These are phyloP conservation scores for Insectozyma bohioensis DNA, from an alignment of 1,139 yeast species.

Conservation along the genomic window DNA sequence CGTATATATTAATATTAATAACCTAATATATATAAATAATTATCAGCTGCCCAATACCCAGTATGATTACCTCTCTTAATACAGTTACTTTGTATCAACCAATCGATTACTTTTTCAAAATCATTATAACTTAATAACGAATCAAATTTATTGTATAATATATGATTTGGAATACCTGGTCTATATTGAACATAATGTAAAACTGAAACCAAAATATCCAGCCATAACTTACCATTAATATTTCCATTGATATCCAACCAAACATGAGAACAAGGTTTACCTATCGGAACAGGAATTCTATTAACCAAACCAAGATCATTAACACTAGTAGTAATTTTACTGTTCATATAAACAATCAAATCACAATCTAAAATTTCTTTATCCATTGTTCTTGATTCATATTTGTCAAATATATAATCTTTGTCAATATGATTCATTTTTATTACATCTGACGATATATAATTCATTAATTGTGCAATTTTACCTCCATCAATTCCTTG, in stretches of 20 bases:
- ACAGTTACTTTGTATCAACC: slow-evolving; percentile 53
- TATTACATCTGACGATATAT: slow-evolving; percentile 36
- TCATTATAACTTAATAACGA: slow-evolving; percentile 51
- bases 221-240: slow-evolving; percentile 62
- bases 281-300: slow-evolving; percentile 49
- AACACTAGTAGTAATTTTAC: slow-evolving; percentile 1
- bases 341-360: slow-evolving; percentile 32
- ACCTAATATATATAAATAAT: slow-evolving; percentile 54
- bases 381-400: slow-evolving; percentile 63
- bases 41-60: slow-evolving; percentile 50
- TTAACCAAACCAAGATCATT: slow-evolving; percentile 2
- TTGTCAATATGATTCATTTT: slow-evolving; percentile 55
- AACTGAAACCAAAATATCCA: slow-evolving; percentile 48
- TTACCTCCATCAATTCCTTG: slow-evolving; percentile 58
- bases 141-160: slow-evolving; percentile 34
- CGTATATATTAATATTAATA: too few relatives aligned
- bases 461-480: slow-evolving; percentile 53
- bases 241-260: slow-evolving; percentile 74
- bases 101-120: slow-evolving; percentile 47
- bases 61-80: slow-evolving; percentile 35
- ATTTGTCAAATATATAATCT: slow-evolving; percentile 49
- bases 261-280: slow-evolving; percentile 61
- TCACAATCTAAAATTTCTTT: slow-evolving; percentile 65
- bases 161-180: slow-evolving; percentile 59
- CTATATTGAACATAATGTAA: slow-evolving; percentile 53